Evolutionary conservation across 169 alveolate species (phyloP).

Genomic region (Plasmodium relictum): DNA sequence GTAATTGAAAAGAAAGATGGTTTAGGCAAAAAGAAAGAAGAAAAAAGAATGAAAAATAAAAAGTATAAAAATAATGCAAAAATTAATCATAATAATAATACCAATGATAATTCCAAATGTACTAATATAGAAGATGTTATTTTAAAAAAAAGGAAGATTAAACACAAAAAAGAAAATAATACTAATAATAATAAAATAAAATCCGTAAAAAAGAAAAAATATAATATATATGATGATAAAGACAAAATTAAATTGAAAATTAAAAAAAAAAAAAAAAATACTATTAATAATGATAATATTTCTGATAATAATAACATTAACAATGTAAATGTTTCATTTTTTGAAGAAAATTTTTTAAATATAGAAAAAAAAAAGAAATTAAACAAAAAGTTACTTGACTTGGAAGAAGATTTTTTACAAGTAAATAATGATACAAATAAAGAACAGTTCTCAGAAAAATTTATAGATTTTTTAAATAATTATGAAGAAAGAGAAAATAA

Average conservation of each 20-base stretch:
- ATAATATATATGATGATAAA: not conserved
- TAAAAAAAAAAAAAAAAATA: slow-evolving; percentile 7
- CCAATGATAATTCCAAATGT: not conserved
- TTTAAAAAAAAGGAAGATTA: not conserved
- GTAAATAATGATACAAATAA: not conserved
- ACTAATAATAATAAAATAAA: not conserved
- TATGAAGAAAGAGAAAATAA: slow-evolving; percentile 14
- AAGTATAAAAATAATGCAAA: not conserved
- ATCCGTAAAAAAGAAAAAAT: not conserved
- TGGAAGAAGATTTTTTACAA: not conserved
- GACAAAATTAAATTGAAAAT: not conserved
- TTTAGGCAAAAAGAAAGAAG: not conserved
- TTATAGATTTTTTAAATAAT: slow-evolving; percentile 32
- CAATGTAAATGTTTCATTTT: not conserved
- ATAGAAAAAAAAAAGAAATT: not conserved
- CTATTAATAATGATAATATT: not conserved
- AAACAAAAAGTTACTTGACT: not conserved
- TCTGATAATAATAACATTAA: not conserved
- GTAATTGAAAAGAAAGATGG: not conserved
- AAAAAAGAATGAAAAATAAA: not conserved
- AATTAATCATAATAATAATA: not conserved
- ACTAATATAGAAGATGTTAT: not conserved
- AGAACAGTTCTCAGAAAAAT: not conserved
- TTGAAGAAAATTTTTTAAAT: not conserved
- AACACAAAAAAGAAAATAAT: not conserved